Conservation (phyloP, 768 basidiomycete species). For the Lyophyllum semitale region DNA sequence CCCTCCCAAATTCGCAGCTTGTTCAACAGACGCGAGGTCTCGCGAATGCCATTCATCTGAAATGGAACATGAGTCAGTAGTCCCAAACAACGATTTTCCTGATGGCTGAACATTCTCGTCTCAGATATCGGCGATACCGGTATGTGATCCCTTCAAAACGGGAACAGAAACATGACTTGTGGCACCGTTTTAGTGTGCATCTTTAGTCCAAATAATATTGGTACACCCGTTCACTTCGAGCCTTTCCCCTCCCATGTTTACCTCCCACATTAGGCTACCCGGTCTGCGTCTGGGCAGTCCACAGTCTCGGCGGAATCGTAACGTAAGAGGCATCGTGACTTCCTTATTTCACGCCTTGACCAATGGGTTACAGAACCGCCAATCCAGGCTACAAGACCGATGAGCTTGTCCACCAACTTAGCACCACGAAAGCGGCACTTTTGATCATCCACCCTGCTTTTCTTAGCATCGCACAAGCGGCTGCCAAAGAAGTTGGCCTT, state of each 20-base stretch:
- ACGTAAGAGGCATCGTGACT: conserved; percentile 40
- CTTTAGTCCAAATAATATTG: conserved; percentile 65
- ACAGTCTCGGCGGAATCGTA: conserved; percentile 58
- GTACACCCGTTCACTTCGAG: conserved; percentile 31
- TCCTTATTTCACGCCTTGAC: conserved; percentile 2
- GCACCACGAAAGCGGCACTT: conserved; percentile 45
- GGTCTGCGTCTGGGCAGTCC: conserved; percentile 58
- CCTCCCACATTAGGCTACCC: conserved; percentile 48
- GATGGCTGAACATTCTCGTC: conserved; percentile 2
- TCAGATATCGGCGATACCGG: conserved; percentile 55
- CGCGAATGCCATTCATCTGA: conserved; percentile 53
- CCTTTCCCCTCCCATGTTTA: not conserved
- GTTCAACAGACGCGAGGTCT: conserved; percentile 47
- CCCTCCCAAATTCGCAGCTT: conserved; percentile 30
- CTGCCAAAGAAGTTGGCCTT: conserved; percentile 42
- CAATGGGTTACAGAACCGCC: conserved; percentile 47
- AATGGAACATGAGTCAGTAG: conserved; percentile 48
- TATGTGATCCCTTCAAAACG: conserved; percentile 22
- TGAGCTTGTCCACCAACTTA: conserved; percentile 61
- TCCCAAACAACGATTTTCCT: not conserved
- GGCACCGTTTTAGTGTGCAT: conserved; percentile 48
- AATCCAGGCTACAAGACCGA: conserved; percentile 62
- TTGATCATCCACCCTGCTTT: conserved; percentile 50
- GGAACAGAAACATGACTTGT: not conserved
- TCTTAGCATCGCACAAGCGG: conserved; percentile 43